phyloP scores from a whole-genome alignment of 331 rosid genomes.

The Quercus lobata region DNA sequence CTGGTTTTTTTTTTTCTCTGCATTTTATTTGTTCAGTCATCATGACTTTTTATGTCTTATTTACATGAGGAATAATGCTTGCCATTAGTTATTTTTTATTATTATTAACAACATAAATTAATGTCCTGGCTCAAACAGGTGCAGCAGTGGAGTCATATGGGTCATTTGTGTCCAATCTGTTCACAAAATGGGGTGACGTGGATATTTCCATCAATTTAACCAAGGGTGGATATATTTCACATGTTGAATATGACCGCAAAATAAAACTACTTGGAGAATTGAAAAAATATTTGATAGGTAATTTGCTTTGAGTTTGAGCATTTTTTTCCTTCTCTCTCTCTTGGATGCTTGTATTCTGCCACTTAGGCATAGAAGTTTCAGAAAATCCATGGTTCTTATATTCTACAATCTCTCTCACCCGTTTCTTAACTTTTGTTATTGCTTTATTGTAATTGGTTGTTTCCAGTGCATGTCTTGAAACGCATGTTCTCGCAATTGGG shows the following conservation, averaged over 20 bases:
- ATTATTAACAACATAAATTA: conserved; percentile 14
- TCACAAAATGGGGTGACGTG: conserved; percentile 81
- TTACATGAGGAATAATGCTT: not conserved
- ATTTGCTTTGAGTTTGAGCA: conserved; percentile 21
- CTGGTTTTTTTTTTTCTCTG: not conserved
- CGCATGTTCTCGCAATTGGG: not conserved
- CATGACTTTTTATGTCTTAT: not conserved
- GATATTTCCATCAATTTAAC: conserved; percentile 70
- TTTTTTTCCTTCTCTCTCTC: not conserved
- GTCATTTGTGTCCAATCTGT: conserved; percentile 76
- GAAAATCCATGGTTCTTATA: too few relatives aligned
- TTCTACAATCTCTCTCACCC: not conserved
- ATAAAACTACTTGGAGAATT: conserved; percentile 36
- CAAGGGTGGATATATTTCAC: conserved; percentile 54
- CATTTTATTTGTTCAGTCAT: not conserved
- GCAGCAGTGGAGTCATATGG: conserved; percentile 92
- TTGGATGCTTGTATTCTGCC: not conserved
- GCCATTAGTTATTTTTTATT: not conserved
- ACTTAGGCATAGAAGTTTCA: not conserved
- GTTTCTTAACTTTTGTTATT: not conserved
- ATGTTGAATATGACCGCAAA: not conserved
- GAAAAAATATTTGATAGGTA: conserved; percentile 61
- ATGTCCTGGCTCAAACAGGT: conserved; percentile 49
- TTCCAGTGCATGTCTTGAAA: not conserved
- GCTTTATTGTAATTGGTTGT: not conserved